These are phyloP conservation scores for Ophidiomyces ophidiicola DNA, from an alignment of 2,329 filamentous ascomycete genomes.

Conservation along the genomic window DNA sequence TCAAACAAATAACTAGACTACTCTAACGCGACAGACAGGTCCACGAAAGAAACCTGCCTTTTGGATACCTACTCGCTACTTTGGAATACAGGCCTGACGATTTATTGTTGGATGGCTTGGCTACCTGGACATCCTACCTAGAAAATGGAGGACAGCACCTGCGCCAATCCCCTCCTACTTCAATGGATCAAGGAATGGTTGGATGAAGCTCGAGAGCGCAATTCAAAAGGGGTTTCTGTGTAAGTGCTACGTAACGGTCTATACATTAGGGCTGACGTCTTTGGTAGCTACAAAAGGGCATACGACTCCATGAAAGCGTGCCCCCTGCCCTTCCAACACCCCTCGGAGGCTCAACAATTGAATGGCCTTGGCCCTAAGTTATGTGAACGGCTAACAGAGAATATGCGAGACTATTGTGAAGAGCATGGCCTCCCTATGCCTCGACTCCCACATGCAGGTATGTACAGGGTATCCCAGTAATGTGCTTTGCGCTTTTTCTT, in stretches of 20 bases:
- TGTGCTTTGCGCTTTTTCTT: neutral
- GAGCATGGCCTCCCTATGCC: constrained; percentile 59
- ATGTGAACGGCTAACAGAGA: constrained; percentile 55
- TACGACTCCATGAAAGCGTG: constrained; percentile 67
- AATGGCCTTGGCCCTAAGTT: constrained; percentile 62
- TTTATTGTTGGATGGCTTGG: no score
- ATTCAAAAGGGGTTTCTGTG: constrained; percentile 53
- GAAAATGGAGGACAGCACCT: constrained; percentile 27
- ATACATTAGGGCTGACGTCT: neutral
- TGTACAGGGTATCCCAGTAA: neutral
- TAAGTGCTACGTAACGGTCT: constrained; percentile 18
- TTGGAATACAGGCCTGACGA: no score
- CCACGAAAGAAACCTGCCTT: no score
- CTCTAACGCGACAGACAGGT: no score
- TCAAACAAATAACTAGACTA: no score
- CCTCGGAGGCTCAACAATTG: constrained; percentile 59
- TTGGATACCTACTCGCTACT: no score
- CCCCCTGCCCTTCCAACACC: constrained; percentile 58
- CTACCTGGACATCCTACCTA: no score
- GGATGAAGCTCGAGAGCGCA: constrained; percentile 54
- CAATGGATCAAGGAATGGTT: constrained; percentile 68
- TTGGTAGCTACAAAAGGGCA: constrained; percentile 56
- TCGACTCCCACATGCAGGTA: constrained; percentile 40
- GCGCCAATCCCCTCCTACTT: constrained; percentile 59
- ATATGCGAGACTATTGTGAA: constrained; percentile 45